Base-by-base conservation (phyloP, 805 yeast species). In the Sugiyamaella boreocaroliniensis region DNA sequence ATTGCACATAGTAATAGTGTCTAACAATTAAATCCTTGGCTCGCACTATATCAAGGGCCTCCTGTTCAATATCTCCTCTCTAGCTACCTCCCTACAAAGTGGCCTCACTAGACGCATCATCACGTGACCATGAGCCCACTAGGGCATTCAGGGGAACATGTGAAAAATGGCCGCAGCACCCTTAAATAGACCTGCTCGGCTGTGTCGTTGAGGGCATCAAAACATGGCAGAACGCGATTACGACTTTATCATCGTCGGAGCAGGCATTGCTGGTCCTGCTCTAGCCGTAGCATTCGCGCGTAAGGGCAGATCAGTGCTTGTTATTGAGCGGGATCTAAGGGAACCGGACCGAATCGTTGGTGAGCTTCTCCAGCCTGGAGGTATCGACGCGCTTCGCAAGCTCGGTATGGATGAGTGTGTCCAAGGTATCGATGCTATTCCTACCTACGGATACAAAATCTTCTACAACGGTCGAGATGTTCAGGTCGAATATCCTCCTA, bases 261-360 rank as follows among this genome's bases (percentile, higher is more conserved):
- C 98, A n/a, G 99, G 99, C 52, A 96, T 92, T 18, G 84, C 89
- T 20, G 99, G 99, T 1, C 97, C 99, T 1, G 83, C 92, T 52
- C 76, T 92, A 16, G 97, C 97, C 44, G 85, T 89, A 1, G 89
- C 86, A 2, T 71, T 93, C 51, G 98, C 96, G 0, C 78, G 92
- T 61, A 95, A 87, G 64, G 98, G 98, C 32, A 77, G 96, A 59
- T 76, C 77, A 49, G 97, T 93, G 7, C 68, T 85, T 49, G 76
- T 85, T 18, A 67, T 82, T 16, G 99, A 93, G 66, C 78, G 97
- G 57, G 97, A 89, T 65, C 87, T 97, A 88, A 68, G 80, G 18
- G 85, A 81, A 67, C 99, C 99, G 1, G 97, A 93, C 68, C 77
- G 99, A 60, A 93, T 93, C 53, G 98, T 93, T 32, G 99, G 99